These are phyloP conservation scores for Debaryomyces nepalensis DNA, from an alignment of 1,139 yeast genomes.

Conservation along the genomic window DNA sequence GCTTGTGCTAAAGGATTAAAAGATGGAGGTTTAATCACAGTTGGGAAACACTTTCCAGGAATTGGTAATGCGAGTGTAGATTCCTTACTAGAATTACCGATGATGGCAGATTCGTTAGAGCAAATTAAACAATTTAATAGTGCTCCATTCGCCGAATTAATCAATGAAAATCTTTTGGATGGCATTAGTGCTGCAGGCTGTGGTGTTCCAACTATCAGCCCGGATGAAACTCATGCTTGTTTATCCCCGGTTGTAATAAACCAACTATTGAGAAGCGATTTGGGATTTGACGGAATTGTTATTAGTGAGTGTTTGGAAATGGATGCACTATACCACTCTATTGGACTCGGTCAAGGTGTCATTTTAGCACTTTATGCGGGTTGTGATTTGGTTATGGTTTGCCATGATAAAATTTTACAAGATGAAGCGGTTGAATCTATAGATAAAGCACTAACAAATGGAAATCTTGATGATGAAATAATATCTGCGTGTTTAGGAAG, in stretches of 20 bases:
- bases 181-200: constrained; percentile 70
- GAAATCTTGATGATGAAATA: constrained; percentile 55
- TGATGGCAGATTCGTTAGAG: constrained; percentile 60
- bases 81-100: constrained; percentile 59
- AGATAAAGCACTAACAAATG: constrained; percentile 56
- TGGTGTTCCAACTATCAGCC: constrained; percentile 66
- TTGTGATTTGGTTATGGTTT: constrained; percentile 68
- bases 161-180: constrained; percentile 54
- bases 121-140: constrained; percentile 57
- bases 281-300: constrained; percentile 64
- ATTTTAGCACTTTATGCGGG: constrained; percentile 66
- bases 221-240: constrained; percentile 68
- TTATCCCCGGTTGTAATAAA: constrained; percentile 61
- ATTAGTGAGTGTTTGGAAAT: constrained; percentile 67
- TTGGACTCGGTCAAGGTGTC: constrained; percentile 71
- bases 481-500: constrained; percentile 48
- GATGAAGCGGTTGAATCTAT: constrained; percentile 62
- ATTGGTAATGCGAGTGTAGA: constrained; percentile 67
- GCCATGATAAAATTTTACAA: constrained; percentile 61
- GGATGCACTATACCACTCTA: constrained; percentile 65
- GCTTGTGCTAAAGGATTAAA: constrained; percentile 60
- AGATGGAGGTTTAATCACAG: constrained; percentile 59
- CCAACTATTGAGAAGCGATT: constrained; percentile 54
- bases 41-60: constrained; percentile 73
- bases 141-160: constrained; percentile 57